Percentiles rank a stretch among this genome's conserved stretches.
phyloP scores from a whole-genome alignment of 345 rosid genomes.

The Raphanus sativus region DNA sequence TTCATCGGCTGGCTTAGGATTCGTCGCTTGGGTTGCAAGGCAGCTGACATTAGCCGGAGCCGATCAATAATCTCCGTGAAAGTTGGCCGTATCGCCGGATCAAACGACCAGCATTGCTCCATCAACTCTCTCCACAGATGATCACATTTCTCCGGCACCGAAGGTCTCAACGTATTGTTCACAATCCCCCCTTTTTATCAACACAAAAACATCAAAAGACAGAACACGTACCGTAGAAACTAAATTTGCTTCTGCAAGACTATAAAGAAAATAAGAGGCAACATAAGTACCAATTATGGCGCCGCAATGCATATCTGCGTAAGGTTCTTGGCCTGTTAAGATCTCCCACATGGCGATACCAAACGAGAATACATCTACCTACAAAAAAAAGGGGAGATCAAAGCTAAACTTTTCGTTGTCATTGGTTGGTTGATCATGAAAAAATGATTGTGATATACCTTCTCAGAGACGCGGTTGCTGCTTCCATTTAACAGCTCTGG shows the following conservation, averaged over 20 bases:
- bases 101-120: not conserved
- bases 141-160: constrained; percentile 64
- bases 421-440: not conserved
- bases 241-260: not conserved
- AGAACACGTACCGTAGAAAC: not conserved
- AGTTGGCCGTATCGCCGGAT: not conserved
- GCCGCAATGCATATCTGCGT: constrained; percentile 89
- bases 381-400: constrained; percentile 6
- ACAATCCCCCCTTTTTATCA: constrained; percentile 72
- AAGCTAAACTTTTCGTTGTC: not conserved
- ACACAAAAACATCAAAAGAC: constrained; percentile 8
- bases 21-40: constrained; percentile 52
- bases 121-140: not conserved
- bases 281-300: constrained; percentile 78
- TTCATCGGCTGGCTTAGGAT: not conserved
- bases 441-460: constrained; percentile 44
- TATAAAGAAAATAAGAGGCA: not conserved
- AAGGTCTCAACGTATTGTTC: constrained; percentile 74
- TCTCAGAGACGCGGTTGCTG: constrained; percentile 80
- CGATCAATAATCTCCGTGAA: constrained; percentile 67
- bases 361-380: constrained; percentile 97
- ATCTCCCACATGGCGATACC: constrained; percentile 92
- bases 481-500: constrained; percentile 82
- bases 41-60: constrained; percentile 50
- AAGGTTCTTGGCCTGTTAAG: constrained; percentile 81